phyloP scores from a whole-genome alignment of 1,139 yeast species.

The Lodderomyces pseudojiufengensis region DNA sequence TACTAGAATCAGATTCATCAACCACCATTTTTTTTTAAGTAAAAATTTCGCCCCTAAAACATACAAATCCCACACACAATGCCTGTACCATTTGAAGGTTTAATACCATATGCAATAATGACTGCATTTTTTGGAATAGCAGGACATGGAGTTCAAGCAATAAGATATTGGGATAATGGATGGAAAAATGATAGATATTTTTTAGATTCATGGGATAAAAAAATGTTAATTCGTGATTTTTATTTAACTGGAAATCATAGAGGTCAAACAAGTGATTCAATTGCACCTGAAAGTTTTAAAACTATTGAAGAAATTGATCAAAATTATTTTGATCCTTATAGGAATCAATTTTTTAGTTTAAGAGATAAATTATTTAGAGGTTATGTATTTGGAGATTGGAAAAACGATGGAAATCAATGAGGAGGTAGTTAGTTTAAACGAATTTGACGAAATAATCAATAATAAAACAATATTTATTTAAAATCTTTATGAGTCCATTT shows the following conservation, averaged over 20 bases:
- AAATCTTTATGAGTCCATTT: slow-evolving; percentile 93
- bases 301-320: slow-evolving; percentile 34
- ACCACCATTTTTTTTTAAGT: neutral
- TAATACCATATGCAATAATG: slow-evolving; percentile 48
- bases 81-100: slow-evolving; percentile 53
- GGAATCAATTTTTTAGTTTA: slow-evolving; percentile 46
- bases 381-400: slow-evolving; percentile 48
- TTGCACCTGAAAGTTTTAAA: slow-evolving; percentile 68
- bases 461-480: slow-evolving; percentile 38
- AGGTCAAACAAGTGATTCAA: slow-evolving; percentile 63
- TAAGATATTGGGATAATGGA: slow-evolving; percentile 52
- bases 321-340: slow-evolving; percentile 48
- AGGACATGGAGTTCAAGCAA: slow-evolving; percentile 45
- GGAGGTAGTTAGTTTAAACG: neutral
- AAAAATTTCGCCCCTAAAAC: neutral
- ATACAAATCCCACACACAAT: slow-evolving; percentile 16
- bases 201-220: slow-evolving; percentile 44
- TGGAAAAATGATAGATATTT: slow-evolving; percentile 49
- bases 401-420: slow-evolving; percentile 16
- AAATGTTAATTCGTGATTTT: slow-evolving; percentile 68
- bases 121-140: slow-evolving; percentile 48
- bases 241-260: slow-evolving; percentile 71
- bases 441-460: neutral
- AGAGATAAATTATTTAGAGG: slow-evolving; percentile 52
- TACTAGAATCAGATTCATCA: neutral